Percentiles rank a stretch among this genome's conserved stretches.
Evolutionary conservation across 192 early-diverging fungal genomes (phyloP).

Genomic region (Entomortierella lignicola): DNA sequence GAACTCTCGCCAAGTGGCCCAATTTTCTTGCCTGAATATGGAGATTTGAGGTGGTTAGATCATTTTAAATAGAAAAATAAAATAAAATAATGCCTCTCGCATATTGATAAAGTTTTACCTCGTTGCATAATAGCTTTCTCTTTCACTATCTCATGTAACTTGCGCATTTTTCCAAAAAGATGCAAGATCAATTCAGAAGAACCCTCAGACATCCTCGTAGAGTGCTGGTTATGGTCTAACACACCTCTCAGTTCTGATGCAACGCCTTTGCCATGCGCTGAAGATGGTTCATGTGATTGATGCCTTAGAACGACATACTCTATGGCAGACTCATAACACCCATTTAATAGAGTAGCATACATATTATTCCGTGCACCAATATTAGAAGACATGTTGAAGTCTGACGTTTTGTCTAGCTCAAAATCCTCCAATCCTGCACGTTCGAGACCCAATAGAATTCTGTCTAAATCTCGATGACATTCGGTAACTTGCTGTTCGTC

Average conservation of each 20-base stretch:
- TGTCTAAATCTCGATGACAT: constrained; percentile 27
- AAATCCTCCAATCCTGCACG: constrained; percentile 73
- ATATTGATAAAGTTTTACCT: constrained; percentile 43
- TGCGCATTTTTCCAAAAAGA: constrained; percentile 60
- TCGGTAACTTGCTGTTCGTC: constrained; percentile 33
- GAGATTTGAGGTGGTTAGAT: too few relatives aligned
- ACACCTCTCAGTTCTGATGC: neutral
- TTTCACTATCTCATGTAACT: constrained; percentile 54
- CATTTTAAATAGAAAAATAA: neutral
- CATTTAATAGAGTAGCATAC: constrained; percentile 62
- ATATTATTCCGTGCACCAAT: constrained; percentile 67
- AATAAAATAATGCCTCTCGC: neutral
- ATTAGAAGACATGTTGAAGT: constrained; percentile 65
- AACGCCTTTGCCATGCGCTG: constrained; percentile 18
- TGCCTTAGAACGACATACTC: constrained; percentile 48
- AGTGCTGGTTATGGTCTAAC: constrained; percentile 1
- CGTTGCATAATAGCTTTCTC: constrained; percentile 56
- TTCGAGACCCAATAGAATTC: constrained; percentile 58
- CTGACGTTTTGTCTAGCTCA: constrained; percentile 71
- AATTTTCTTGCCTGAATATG: constrained; percentile 23
- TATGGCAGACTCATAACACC: constrained; percentile 67
- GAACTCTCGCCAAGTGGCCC: constrained; percentile 36
- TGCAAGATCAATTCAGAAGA: constrained; percentile 54
- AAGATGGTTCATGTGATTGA: neutral
- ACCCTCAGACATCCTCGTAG: constrained; percentile 8